Percentiles rank a stretch among this genome's conserved stretches.
phyloP scores from a whole-genome alignment of 345 rosid genomes.

The Litchi chinensis region DNA sequence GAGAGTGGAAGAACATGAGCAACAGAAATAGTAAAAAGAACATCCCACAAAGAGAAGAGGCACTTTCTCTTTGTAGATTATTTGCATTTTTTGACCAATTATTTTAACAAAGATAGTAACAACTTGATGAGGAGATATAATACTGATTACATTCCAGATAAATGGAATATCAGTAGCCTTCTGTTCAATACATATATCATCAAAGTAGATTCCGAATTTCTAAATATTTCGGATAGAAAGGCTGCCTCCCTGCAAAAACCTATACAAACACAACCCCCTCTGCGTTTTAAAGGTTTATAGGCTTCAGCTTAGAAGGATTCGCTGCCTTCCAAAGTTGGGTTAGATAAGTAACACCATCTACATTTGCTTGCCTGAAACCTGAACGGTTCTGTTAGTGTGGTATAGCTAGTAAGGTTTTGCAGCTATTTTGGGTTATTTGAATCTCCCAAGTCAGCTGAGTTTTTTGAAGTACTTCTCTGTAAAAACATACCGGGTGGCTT shows the following conservation, averaged over 20 bases:
- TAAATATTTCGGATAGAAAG: slow-evolving; percentile 18
- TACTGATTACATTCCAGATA: slow-evolving; percentile 1
- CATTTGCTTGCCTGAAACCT: slow-evolving; percentile 31
- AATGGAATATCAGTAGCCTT: neutral
- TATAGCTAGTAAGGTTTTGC: neutral
- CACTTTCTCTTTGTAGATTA: too few species aligned
- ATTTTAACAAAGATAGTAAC: neutral
- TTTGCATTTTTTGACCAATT: neutral
- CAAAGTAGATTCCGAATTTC: slow-evolving; percentile 4
- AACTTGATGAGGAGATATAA: neutral
- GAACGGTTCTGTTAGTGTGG: slow-evolving; percentile 20
- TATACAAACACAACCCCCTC: neutral
- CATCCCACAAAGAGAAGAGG: neutral
- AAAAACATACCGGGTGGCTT: neutral
- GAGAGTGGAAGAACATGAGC: too few species aligned
- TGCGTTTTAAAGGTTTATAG: slow-evolving; percentile 4
- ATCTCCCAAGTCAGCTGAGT: neutral
- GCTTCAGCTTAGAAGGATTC: neutral
- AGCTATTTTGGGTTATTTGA: slow-evolving; percentile 4
- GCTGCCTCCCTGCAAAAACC: slow-evolving; percentile 7
- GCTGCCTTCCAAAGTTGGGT: slow-evolving; percentile 19
- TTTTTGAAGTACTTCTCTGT: neutral
- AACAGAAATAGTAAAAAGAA: neutral
- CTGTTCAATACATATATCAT: neutral
- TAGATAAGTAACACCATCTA: slow-evolving; percentile 33